These are phyloP conservation scores for Ogataea pini DNA, from an alignment of 805 yeast species.

Conservation along the genomic window DNA sequence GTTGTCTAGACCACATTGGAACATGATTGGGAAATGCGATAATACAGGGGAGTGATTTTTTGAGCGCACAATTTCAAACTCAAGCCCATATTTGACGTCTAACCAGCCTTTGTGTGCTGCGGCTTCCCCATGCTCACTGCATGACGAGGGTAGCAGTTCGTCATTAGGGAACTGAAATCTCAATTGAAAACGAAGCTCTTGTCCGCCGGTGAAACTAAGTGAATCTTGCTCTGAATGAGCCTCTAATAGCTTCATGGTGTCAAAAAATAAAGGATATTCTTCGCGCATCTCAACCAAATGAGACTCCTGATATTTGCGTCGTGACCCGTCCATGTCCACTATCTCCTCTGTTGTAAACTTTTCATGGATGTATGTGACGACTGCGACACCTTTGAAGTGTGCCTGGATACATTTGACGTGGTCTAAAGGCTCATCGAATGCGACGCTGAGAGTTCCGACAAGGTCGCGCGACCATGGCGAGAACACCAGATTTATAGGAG, in stretches of 20 bases:
- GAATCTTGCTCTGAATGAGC: neutral
- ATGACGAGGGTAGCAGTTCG: conserved; percentile 21
- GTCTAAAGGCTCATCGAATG: conserved; percentile 8
- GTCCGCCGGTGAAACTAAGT: conserved; percentile 4
- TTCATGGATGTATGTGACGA: conserved; percentile 11
- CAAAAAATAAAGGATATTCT: conserved; percentile 14
- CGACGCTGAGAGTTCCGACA: conserved; percentile 14
- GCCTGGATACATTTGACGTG: conserved; percentile 11
- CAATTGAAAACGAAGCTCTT: conserved; percentile 9
- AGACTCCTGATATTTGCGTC: conserved; percentile 6
- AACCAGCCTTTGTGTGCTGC: conserved; percentile 15
- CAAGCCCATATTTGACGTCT: conserved; percentile 16
- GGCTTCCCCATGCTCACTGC: conserved; percentile 14
- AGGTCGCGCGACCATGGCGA: conserved; percentile 18
- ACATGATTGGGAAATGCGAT: conserved; percentile 15
- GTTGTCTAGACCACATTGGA: conserved; percentile 17
- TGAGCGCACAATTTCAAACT: conserved; percentile 10
- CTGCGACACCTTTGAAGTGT: conserved; percentile 15
- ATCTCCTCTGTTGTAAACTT: conserved; percentile 11
- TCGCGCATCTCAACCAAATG: conserved; percentile 10
- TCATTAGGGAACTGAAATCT: conserved; percentile 20
- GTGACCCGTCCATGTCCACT: conserved; percentile 18
- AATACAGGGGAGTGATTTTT: conserved; percentile 2
- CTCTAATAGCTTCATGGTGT: conserved; percentile 5
- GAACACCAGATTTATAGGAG: conserved; percentile 13